These are phyloP conservation scores for Pseudogymnoascus sp. DNA, from an alignment of 2,329 filamentous ascomycete species.

Conservation along the genomic window DNA sequence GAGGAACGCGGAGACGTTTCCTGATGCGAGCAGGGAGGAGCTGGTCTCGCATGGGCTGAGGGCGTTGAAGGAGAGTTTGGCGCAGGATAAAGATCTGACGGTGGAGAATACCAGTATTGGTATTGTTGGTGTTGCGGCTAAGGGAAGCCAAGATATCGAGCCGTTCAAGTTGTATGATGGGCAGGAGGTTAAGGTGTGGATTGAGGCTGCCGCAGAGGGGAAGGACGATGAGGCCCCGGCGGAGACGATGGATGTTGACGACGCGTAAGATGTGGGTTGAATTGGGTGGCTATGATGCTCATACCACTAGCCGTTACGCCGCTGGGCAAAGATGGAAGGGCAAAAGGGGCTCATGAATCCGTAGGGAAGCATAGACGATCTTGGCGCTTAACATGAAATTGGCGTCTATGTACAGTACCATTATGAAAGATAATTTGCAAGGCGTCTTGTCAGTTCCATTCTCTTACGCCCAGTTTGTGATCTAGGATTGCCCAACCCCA, in stretches of 20 bases:
- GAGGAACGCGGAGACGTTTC: conserved; percentile 79
- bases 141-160: conserved; percentile 52
- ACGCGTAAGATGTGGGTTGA: conserved; percentile 9
- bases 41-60: conserved; percentile 82
- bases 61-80: conserved; percentile 89
- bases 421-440: conserved; percentile 2
- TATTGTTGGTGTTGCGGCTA: conserved; percentile 57
- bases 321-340: background rate
- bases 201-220: conserved; percentile 62
- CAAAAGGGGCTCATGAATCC: conserved; percentile 1
- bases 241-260: conserved; percentile 41
- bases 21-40: conserved; percentile 68
- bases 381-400: conserved; percentile 5
- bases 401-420: conserved; percentile 7
- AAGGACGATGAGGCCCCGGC: conserved; percentile 38
- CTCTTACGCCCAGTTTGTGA: background rate
- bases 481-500: background rate
- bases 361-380: conserved; percentile 5
- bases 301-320: background rate
- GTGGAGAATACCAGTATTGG: conserved; percentile 94
- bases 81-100: conserved; percentile 95
- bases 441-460: background rate
- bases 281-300: background rate
- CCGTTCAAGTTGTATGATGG: conserved; percentile 88
- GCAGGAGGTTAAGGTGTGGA: conserved; percentile 73